Evolutionary conservation across 352 stramenopile species (phyloP), one percentile per base, ranked within the genome.

Genomic region (Phytopythium helicoides): DNA sequence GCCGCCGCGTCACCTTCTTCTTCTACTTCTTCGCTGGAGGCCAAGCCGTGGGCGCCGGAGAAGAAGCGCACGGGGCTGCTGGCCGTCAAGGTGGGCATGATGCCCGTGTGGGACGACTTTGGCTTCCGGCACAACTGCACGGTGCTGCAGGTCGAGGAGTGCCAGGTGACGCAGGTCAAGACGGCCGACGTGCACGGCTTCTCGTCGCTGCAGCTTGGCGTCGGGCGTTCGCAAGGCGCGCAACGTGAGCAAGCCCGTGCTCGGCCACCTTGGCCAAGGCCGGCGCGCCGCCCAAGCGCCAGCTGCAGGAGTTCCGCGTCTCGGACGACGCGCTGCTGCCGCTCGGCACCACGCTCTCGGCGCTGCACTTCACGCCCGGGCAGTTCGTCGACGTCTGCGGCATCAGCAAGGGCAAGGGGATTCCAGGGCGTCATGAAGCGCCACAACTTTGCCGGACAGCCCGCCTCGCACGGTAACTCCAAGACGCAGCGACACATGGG

Each of bases 81-180:
- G 40, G 92, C 89, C 40, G 76, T 99, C 62, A 99, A 99, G 77
- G 80, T 99, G 35, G 98, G 98, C n/a, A 99, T 99, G 94, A 97
- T 99, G 76, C 91, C 93, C 11, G 76, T 99, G 31, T 99, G 96
- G 90, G 97, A 99, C 79, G 81, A 94, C 56, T 99, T 95, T 81
- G 97, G 97, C 6, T 90, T 96, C 57, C 81, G 95, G 25, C 92
- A 99, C 80, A 86, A 97, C n/a, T 97, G 94, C 64, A 99, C 97
- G 1, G 94, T 89, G 50, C 66, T 89, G 38, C 83, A 97, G 63
- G 79, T 97, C 40, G 88, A 97, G 62, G 78, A 96, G 60, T 96
- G 85, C 61, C 86, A 96, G 50, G 94, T 99, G 9, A 89, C 98
- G 54, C 94, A 98, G 62, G 88, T 98, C 51, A 99, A 99, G 71